Percentiles rank a stretch among this genome's conserved stretches.
Evolutionary conservation across 257 asterid species (phyloP).

Genomic region (Solanum chiquidenum): DNA sequence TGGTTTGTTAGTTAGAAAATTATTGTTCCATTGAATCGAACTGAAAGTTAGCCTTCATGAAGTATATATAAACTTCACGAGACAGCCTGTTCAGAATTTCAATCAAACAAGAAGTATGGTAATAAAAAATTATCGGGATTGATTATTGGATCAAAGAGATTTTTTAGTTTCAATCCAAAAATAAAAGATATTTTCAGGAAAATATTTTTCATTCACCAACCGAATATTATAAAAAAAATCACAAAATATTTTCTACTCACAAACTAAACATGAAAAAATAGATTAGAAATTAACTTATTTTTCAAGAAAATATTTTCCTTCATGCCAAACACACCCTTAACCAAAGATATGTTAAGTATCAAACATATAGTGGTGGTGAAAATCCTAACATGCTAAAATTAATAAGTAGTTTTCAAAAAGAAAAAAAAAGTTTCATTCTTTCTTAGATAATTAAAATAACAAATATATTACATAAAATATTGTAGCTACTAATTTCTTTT

Average conservation of each 20-base stretch:
- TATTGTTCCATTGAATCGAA: not conserved
- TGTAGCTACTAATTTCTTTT: not conserved
- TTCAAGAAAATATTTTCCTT: not conserved
- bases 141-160: not conserved
- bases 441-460: not conserved
- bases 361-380: not conserved
- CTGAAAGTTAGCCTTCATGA: not conserved
- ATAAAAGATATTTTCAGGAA: too few species aligned
- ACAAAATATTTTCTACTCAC: not conserved
- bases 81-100: too few species aligned
- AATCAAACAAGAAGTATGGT: too few species aligned
- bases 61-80: too few species aligned
- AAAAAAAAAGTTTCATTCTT: not conserved
- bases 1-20: not conserved
- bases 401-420: not conserved
- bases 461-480: not conserved
- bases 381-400: not conserved
- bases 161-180: not conserved
- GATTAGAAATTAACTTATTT: too few species aligned
- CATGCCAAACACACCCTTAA: not conserved
- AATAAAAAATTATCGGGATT: not conserved
- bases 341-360: not conserved
- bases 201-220: too few species aligned
- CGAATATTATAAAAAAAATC: too few species aligned
- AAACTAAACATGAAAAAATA: not conserved